phyloP scores from a whole-genome alignment of 768 basidiomycete genomes.

The Tephrocybe sp. region DNA sequence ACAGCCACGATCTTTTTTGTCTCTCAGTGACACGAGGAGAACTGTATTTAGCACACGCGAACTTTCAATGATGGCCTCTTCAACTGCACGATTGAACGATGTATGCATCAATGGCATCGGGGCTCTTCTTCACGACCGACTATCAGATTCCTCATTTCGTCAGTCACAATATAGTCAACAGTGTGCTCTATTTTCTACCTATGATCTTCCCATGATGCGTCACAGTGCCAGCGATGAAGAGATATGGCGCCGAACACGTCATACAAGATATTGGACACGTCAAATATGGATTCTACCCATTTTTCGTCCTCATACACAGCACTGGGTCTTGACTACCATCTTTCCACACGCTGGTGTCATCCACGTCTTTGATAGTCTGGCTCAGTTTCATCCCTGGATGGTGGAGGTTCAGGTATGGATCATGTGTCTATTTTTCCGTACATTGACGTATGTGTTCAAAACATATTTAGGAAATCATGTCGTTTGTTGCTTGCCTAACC shows the following conservation, averaged over 20 bases:
- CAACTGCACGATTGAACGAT: conserved; percentile 19
- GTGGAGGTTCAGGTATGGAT: not conserved
- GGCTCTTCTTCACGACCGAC: conserved; percentile 10
- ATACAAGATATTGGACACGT: conserved; percentile 29
- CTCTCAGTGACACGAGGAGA: not conserved
- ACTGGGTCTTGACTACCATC: conserved; percentile 33
- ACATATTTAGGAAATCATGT: conserved; percentile 3
- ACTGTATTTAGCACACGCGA: not conserved
- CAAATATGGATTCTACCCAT: conserved; percentile 36
- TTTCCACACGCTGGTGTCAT: conserved; percentile 15
- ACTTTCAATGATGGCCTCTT: not conserved
- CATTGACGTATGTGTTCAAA: not conserved
- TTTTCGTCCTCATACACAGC: conserved; percentile 21
- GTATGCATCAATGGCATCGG: conserved; percentile 25
- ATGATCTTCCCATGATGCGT: conserved; percentile 6
- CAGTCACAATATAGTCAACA: not conserved
- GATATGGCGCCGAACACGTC: conserved; percentile 20
- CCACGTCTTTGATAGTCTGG: conserved; percentile 32
- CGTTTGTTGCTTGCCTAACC: not conserved
- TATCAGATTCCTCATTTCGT: not conserved
- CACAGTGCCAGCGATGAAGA: conserved; percentile 15
- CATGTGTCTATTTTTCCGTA: not conserved
- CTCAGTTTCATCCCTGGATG: conserved; percentile 4
- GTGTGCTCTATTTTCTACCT: conserved; percentile 1
- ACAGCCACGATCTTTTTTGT: not conserved